phyloP scores from a whole-genome alignment of 2,329 filamentous ascomycete species.

The Cytospora schulzeri region DNA sequence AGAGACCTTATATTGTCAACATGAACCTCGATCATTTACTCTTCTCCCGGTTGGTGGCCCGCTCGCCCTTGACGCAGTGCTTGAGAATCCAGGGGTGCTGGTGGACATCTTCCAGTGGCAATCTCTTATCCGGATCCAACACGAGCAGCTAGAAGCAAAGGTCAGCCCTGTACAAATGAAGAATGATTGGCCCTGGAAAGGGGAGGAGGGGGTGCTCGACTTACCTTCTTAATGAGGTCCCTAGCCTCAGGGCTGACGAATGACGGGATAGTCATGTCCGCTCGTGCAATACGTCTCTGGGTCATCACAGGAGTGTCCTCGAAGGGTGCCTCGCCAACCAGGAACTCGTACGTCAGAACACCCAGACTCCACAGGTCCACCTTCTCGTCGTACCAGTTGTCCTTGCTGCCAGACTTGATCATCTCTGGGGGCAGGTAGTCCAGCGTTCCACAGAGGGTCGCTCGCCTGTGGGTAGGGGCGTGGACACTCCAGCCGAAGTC shows the following conservation, averaged over 20 bases:
- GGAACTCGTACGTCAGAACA: slow-evolving; percentile 92
- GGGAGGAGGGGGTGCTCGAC: slow-evolving; percentile 40
- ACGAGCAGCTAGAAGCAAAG: slow-evolving; percentile 70
- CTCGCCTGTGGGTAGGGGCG: slow-evolving; percentile 88
- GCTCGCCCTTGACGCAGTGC: slow-evolving; percentile 75
- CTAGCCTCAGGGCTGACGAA: slow-evolving; percentile 89
- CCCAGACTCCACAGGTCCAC: slow-evolving; percentile 96
- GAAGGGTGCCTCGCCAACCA: slow-evolving; percentile 94
- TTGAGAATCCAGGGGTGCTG: slow-evolving; percentile 96
- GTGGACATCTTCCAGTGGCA: slow-evolving; percentile 86
- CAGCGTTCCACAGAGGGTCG: slow-evolving; percentile 95
- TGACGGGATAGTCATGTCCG: slow-evolving; percentile 88
- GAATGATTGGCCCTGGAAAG: not conserved
- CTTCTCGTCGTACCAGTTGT: slow-evolving; percentile 93
- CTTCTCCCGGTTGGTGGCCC: slow-evolving; percentile 54
- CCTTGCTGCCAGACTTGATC: slow-evolving; percentile 77
- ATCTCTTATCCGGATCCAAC: slow-evolving; percentile 89
- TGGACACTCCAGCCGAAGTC: slow-evolving; percentile 99
- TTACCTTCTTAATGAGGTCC: slow-evolving; percentile 88
- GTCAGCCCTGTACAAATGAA: slow-evolving; percentile 25
- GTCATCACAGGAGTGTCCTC: slow-evolving; percentile 96
- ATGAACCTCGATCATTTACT: slow-evolving; percentile 32
- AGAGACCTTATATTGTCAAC: not conserved
- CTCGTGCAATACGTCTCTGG: slow-evolving; percentile 81
- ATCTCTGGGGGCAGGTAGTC: slow-evolving; percentile 99